Base-by-base conservation (phyloP, 2,329 filamentous ascomycete species). In the Shiraia sp. region DNA sequence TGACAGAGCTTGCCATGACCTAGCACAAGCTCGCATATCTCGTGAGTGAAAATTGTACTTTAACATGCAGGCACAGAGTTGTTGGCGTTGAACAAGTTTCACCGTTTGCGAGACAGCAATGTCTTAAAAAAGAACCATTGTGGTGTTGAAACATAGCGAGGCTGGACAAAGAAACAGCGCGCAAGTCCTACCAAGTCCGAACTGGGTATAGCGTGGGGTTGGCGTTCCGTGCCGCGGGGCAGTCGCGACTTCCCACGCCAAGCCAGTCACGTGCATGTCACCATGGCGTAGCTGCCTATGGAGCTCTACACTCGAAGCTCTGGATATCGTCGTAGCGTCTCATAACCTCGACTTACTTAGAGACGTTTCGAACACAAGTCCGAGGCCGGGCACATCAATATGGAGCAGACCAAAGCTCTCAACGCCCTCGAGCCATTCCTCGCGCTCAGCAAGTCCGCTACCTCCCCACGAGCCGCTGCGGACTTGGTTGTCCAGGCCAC, bases 401-500 rank as follows among this genome's bases (percentile, higher is more conserved):
- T 91, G 88, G 87, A 89, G 73, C 87, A 91, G 69, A 81, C 75
- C 35, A 78, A 77, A 55, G 75, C 73, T 25, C 72, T 85, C 52
- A 82, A 83, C 54, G 82, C 75, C 40, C 75, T 79, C 9, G 76
- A 96, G 78, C 90, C 91, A n/a, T 97, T 92, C 74, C 76, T 99
- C 46, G 87, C 87, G 37, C 87, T 96, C 52, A 87, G 87, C 62
- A 93, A 91, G 67, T 88, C 90, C 9, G 90, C 89, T 49, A 88
- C 83, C 6, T 90, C 90, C 9, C 86, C 90, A 28, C 86, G 88
- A 57, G 89, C 90, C 44, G 87, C 91, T 29, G 86, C 88, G 62
- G 90, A 96, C 66, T 82, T 97, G 39, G 81, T 97, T 66, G 83
- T 79, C 31, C 88, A 90, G 72, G 93, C 91, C 48, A 97, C 90